A percentile compares a stretch with the other conserved stretches of the same genome.
Evolutionary conservation across 2,329 filamentous ascomycete genomes (phyloP).

Genomic region (Pseudofabraea citricarpa): DNA sequence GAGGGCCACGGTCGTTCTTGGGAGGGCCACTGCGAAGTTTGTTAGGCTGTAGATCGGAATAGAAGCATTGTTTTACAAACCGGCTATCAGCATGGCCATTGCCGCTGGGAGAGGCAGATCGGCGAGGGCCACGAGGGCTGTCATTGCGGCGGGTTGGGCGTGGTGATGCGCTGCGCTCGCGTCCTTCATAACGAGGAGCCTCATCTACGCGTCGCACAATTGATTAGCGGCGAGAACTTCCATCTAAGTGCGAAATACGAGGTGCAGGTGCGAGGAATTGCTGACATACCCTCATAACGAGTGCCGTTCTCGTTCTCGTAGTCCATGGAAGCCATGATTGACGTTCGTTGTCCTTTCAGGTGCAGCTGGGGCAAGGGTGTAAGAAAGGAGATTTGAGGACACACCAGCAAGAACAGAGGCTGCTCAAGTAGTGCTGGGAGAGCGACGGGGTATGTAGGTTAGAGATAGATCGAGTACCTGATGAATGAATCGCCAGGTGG

Average conservation of each 20-base stretch:
- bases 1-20: slow-evolving; percentile 43
- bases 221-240: background rate
- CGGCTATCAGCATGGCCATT: slow-evolving; percentile 41
- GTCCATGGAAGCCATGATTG: slow-evolving; percentile 56
- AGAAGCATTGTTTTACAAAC: slow-evolving; percentile 29
- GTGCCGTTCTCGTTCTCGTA: slow-evolving; percentile 65
- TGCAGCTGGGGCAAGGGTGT: background rate
- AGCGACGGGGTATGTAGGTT: background rate
- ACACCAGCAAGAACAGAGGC: background rate
- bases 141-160: slow-evolving; percentile 54
- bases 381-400: background rate
- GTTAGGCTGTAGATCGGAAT: slow-evolving; percentile 3
- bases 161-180: slow-evolving; percentile 62
- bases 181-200: slow-evolving; percentile 59
- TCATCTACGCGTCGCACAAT: slow-evolving; percentile 48
- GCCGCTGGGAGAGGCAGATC: slow-evolving; percentile 56
- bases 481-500: background rate
- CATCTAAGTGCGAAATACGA: background rate
- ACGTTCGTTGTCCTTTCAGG: slow-evolving; percentile 10
- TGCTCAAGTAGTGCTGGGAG: background rate
- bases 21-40: slow-evolving; percentile 40
- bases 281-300: slow-evolving; percentile 55
- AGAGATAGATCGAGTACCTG: background rate
- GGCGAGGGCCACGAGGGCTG: slow-evolving; percentile 49
- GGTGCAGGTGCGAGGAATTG: background rate